Evolutionary conservation across 495 filamentous ascomycete genomes (phyloP).

Genomic region (Ascodesmis nigricans): DNA sequence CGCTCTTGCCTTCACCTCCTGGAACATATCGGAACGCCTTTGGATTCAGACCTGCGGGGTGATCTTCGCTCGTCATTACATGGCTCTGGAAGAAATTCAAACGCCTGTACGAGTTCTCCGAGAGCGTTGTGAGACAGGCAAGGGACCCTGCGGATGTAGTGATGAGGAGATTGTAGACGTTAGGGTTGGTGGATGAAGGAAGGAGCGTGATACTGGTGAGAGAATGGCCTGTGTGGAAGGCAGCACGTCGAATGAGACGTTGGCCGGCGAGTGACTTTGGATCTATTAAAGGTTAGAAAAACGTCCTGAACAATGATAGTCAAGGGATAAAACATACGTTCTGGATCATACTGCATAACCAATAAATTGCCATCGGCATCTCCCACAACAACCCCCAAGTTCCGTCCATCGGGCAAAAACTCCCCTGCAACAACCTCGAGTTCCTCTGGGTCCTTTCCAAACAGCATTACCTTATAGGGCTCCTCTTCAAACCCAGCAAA

Average conservation of each 20-base stretch:
- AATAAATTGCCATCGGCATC: slow-evolving; percentile 75
- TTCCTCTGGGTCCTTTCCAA: slow-evolving; percentile 56
- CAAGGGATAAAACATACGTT: slow-evolving; percentile 30
- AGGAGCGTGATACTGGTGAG: slow-evolving; percentile 52
- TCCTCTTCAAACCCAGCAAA: slow-evolving; percentile 88
- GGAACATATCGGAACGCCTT: slow-evolving; percentile 40
- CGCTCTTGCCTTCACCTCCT: slow-evolving; percentile 4
- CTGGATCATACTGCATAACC: slow-evolving; percentile 81
- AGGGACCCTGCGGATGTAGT: slow-evolving; percentile 52
- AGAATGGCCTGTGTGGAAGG: slow-evolving; percentile 68
- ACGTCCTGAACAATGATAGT: background rate
- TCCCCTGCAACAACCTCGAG: slow-evolving; percentile 66
- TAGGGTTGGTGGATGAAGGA: slow-evolving; percentile 31
- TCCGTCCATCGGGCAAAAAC: slow-evolving; percentile 67
- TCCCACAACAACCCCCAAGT: slow-evolving; percentile 59
- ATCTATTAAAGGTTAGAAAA: slow-evolving; percentile 31
- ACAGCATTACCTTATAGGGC: slow-evolving; percentile 84
- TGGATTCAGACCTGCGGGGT: slow-evolving; percentile 61
- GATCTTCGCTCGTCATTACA: slow-evolving; percentile 50
- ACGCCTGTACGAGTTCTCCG: slow-evolving; percentile 62
- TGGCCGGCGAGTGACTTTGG: slow-evolving; percentile 82
- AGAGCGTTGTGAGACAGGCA: slow-evolving; percentile 51
- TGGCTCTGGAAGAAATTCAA: slow-evolving; percentile 64
- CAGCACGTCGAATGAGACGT: slow-evolving; percentile 59
- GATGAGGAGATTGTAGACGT: slow-evolving; percentile 41